Conservation (phyloP, 371 early-diverging fungal species). For the Mortierella sp. region DNA sequence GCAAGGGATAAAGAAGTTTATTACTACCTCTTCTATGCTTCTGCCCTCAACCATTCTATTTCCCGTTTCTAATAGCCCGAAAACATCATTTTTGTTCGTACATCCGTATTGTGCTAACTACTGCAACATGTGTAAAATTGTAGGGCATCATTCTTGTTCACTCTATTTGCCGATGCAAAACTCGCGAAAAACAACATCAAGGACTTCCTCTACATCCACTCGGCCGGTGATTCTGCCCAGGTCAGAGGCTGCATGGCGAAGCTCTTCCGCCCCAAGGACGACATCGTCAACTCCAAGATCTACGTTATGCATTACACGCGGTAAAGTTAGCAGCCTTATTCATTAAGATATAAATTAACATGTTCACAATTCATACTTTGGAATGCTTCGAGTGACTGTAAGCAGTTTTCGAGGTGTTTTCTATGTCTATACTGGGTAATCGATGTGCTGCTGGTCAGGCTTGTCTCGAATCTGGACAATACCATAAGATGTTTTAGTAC, state of each 20-base stretch:
- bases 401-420: constrained; percentile 71
- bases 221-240: constrained; percentile 83
- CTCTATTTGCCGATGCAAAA: constrained; percentile 89
- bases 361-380: constrained; percentile 57
- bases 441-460: constrained; percentile 58
- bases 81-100: neutral
- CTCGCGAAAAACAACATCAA: constrained; percentile 82
- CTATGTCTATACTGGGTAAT: constrained; percentile 86
- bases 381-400: constrained; percentile 66
- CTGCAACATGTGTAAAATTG: neutral
- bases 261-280: constrained; percentile 85
- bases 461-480: constrained; percentile 64
- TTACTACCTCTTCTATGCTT: constrained; percentile 8
- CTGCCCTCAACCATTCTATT: neutral
- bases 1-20: neutral
- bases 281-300: constrained; percentile 60
- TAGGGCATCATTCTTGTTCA: too few species aligned
- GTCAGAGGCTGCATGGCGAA: constrained; percentile 77
- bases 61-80: neutral
- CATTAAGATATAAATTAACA: neutral
- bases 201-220: constrained; percentile 81
- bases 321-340: neutral
- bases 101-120: neutral
- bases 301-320: constrained; percentile 9
- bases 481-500: neutral